Percentiles rank a stretch among this genome's conserved stretches.
Conservation (phyloP, 805 yeast species). For the Candida coquimbonensis region DNA sequence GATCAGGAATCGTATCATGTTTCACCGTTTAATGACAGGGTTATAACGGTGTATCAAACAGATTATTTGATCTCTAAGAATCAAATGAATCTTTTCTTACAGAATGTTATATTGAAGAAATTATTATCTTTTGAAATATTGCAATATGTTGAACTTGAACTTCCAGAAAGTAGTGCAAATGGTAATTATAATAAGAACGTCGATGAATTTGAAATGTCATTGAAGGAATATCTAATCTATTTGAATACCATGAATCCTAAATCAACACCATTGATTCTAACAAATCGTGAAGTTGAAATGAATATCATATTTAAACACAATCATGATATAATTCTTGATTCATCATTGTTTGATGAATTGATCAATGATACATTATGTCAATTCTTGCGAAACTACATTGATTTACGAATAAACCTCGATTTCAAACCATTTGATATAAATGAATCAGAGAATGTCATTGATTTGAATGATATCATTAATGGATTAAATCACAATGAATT, state of each 20-base stretch:
- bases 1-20: constrained; percentile 1
- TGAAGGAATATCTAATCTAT: not conserved
- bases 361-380: not conserved
- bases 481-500: not conserved
- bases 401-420: not conserved
- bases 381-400: not conserved
- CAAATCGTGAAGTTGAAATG: not conserved
- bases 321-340: not conserved
- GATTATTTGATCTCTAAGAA: constrained; percentile 4
- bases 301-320: not conserved
- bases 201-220: not conserved
- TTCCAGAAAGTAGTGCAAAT: no score
- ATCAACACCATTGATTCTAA: not conserved
- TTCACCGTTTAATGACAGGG: constrained; percentile 5
- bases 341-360: not conserved
- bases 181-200: no score
- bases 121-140: constrained; percentile 3
- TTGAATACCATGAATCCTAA: not conserved
- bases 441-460: not conserved
- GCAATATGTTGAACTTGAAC: not conserved
- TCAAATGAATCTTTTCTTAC: not conserved
- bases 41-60: not conserved
- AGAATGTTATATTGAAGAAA: constrained; percentile 1
- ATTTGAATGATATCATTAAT: not conserved
- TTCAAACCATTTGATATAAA: not conserved